Base-by-base conservation (phyloP, 163 green algal species). In the Volvox carteri region DNA sequence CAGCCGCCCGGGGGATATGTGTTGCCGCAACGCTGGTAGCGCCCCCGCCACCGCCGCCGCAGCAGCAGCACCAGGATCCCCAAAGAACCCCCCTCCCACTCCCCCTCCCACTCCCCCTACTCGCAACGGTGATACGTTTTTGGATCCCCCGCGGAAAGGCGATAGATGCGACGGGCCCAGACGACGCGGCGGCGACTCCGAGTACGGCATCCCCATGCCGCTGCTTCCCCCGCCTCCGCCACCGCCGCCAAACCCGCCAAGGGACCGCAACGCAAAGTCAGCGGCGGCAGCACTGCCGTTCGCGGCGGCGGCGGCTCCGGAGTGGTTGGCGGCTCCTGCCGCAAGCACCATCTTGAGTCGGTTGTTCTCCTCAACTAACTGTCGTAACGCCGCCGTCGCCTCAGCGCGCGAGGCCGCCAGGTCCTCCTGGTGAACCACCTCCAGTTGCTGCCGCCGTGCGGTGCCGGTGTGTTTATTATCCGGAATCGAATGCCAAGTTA, bases 281-380 rank as follows among this genome's bases (percentile, higher is more conserved):
- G 42, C 37, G 33, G 39, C 54, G 37, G 50, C 78, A 4, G 75
- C 30, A 23, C 16, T 21, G 28, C 56, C 37, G 39, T 37, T 28
- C 1, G 12, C 48, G 11, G n/a, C 21, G 16, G 30, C n/a, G 14
- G 44, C 48, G 52, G 30, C 44, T 46, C 73, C 73, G 1, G 12
- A 12, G n/a, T n/a, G n/a, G n/a, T n/a, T n/a, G 39, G 56, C 44
- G 5, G 18, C 52, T 25, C 46, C 77, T 19, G 77, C 35, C 35
- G 77, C 52, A 18, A 90, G 25, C 16, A 85, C 30, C 19, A 78
- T 35, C 52, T 81, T 84, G 35, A 91, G 70, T 1, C 87, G 54
- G 6, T 42, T 54, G 48, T 91, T 91, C 78, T 91, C 87, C 19
- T 84, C 78, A 72, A 89, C 84, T 14, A 91, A 58, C 23, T n/a